A percentile compares a stretch with the other conserved stretches of the same genome.
Conservation (phyloP, 805 yeast genomes). For the Saccharomycopsis oosterbeekiorum region DNA sequence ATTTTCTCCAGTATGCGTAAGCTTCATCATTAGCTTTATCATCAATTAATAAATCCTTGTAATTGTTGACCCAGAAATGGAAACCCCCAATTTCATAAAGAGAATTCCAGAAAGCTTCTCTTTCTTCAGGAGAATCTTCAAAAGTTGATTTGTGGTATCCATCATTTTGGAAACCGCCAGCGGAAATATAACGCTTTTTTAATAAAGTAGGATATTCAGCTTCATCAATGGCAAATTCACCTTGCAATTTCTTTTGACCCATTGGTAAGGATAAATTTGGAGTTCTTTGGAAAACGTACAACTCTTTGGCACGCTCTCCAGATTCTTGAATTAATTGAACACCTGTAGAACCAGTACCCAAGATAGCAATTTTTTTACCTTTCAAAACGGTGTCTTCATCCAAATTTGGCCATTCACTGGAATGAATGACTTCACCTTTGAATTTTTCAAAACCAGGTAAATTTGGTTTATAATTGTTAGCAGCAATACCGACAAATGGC, state of each 20-base stretch:
- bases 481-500: slow-evolving; percentile 22
- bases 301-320: slow-evolving; percentile 15
- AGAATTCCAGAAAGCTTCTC: slow-evolving; percentile 18
- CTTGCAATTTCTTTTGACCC: slow-evolving; percentile 11
- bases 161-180: slow-evolving; percentile 19
- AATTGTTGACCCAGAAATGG: slow-evolving; percentile 23
- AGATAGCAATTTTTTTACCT: slow-evolving; percentile 17
- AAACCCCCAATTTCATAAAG: slow-evolving; percentile 24
- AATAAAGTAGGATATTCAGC: slow-evolving; percentile 9
- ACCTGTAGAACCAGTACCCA: slow-evolving; percentile 24
- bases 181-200: slow-evolving; percentile 16
- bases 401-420: slow-evolving; percentile 19
- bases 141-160: slow-evolving; percentile 12
- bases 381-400: slow-evolving; percentile 5
- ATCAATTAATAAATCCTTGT: slow-evolving; percentile 15
- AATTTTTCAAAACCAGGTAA: slow-evolving; percentile 19
- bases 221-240: background rate
- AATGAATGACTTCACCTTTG: slow-evolving; percentile 18
- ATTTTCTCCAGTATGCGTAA: slow-evolving; percentile 19
- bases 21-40: slow-evolving; percentile 17
- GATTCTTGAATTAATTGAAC: slow-evolving; percentile 20
- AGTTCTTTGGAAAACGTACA: slow-evolving; percentile 20
- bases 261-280: slow-evolving; percentile 22
- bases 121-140: slow-evolving; percentile 19
- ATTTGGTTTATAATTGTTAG: slow-evolving; percentile 22